A percentile compares a stretch with the other conserved stretches of the same genome.
Conservation (phyloP, 306 rosid species). For the Phaseolus lunatus region DNA sequence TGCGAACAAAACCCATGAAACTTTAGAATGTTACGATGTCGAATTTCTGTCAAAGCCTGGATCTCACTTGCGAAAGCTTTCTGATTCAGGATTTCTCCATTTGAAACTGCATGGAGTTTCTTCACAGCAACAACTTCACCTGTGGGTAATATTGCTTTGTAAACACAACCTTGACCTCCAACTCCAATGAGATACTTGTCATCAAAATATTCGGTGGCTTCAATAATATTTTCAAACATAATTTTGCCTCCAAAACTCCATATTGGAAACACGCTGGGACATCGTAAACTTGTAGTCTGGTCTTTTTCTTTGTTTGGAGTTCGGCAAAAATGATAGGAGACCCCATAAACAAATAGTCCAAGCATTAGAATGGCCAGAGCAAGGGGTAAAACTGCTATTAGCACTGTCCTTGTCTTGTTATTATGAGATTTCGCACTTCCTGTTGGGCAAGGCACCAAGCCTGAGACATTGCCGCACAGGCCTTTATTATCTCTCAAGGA, state of each 20-base stretch:
- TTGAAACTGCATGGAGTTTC: conserved; percentile 2
- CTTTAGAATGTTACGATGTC: too few relatives aligned
- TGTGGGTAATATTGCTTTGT: background rate
- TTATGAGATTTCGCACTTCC: background rate
- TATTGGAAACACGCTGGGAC: background rate
- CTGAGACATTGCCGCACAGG: conserved; percentile 17
- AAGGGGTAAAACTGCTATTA: background rate
- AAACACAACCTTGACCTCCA: conserved; percentile 29
- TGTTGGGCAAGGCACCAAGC: conserved; percentile 8
- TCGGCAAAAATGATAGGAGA: background rate
- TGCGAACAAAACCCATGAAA: too few relatives aligned
- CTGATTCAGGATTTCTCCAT: background rate
- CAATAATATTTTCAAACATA: background rate
- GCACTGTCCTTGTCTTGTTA: background rate
- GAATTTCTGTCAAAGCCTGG: too few relatives aligned
- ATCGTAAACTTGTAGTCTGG: background rate
- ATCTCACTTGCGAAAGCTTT: background rate
- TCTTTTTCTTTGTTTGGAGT: background rate
- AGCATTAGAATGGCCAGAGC: background rate
- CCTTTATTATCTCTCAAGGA: background rate
- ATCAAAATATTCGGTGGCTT: background rate
- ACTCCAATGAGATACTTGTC: background rate
- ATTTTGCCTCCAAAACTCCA: conserved; percentile 1
- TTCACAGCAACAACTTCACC: conserved; percentile 30
- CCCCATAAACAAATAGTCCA: background rate